Evolutionary conservation across 805 yeast genomes (phyloP), one percentile per base, ranked within the genome.

Genomic region (Blastobotrys parvus): DNA sequence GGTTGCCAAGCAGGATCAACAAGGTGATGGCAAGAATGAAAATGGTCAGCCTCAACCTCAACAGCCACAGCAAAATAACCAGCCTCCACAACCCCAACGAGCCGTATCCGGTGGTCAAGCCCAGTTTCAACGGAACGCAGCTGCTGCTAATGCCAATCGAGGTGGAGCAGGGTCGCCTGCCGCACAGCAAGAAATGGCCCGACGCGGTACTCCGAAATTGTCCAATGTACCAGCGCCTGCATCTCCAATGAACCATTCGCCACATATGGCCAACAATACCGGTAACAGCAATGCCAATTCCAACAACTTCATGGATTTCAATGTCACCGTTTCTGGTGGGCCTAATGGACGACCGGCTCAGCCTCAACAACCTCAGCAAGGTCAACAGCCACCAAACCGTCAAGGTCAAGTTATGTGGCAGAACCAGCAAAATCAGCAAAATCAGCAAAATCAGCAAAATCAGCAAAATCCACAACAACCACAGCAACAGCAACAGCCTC

Each of bases 1-100:
- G 52, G 61, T 57, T n/a, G 63, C 65, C 13, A 56, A 63, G n/a
- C 65, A 62, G 43, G 63, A 62, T 38, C 64, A 59, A 36, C 61
- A 60, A 18, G 50, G 58, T 52, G 29, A 27, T 27, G 33, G 25
- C n/a, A 19, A 18, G n/a, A 39, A 47, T 8, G 39, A 17, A n/a
- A 23, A 13, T 22, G 49, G 49, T 13, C 45, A 38, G 35, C 36
- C 44, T 15, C 40, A 35, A 25, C 50, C 48, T 17, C 58, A 45
- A 25, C 57, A 44, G 35, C 61, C 55, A 48, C 46, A 43, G 36
- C 45, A 42, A 34, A 48, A 35, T 44, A 45, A 18, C 38, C 50
- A 27, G 15, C 48, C 32, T 20, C 46, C 23, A n/a, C 48, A 38
- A 13, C 45, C 27, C 21, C 45, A 35, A 29, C 45, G 42, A 19